phyloP scores from a whole-genome alignment of 805 yeast genomes.

The Saccharomycopsis malanga region DNA sequence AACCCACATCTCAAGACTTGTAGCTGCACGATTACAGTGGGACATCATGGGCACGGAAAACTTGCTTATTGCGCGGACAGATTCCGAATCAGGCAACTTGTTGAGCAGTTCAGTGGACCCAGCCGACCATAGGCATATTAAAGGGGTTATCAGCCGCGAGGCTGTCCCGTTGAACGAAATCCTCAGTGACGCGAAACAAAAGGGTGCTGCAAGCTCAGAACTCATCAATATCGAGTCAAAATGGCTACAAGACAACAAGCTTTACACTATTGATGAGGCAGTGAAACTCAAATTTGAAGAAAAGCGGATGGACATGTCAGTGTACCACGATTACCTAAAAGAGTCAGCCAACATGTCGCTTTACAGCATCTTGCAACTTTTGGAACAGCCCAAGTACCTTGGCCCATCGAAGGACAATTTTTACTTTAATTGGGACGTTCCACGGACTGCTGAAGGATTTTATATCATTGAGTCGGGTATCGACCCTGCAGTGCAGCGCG shows the following conservation, averaged over 20 bases:
- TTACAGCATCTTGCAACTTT: slow-evolving; percentile 13
- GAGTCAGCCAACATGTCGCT: slow-evolving; percentile 24
- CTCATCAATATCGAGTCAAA: slow-evolving; percentile 36
- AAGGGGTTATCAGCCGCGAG: slow-evolving; percentile 37
- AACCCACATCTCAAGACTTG: slow-evolving; percentile 45
- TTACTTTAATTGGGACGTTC: slow-evolving; percentile 52
- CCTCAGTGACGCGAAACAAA: slow-evolving; percentile 33
- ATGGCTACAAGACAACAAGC: slow-evolving; percentile 39
- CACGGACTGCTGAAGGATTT: slow-evolving; percentile 53
- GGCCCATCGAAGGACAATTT: slow-evolving; percentile 26
- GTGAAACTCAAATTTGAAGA: slow-evolving; percentile 30
- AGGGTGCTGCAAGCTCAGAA: slow-evolving; percentile 31
- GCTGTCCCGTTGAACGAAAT: slow-evolving; percentile 40
- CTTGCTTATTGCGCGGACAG: slow-evolving; percentile 54
- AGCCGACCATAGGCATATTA: slow-evolving; percentile 48
- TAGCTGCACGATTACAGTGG: slow-evolving; percentile 58
- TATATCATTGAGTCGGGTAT: slow-evolving; percentile 43
- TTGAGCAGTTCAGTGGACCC: slow-evolving; percentile 48
- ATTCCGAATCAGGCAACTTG: slow-evolving; percentile 48
- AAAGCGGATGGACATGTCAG: slow-evolving; percentile 27
- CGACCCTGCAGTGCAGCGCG: slow-evolving; percentile 48
- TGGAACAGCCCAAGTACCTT: slow-evolving; percentile 18
- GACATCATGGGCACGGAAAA: slow-evolving; percentile 56
- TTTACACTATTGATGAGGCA: slow-evolving; percentile 46
- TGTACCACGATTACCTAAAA: slow-evolving; percentile 27